phyloP scores from a whole-genome alignment of 805 yeast species.

The Osmozyma mogii region DNA sequence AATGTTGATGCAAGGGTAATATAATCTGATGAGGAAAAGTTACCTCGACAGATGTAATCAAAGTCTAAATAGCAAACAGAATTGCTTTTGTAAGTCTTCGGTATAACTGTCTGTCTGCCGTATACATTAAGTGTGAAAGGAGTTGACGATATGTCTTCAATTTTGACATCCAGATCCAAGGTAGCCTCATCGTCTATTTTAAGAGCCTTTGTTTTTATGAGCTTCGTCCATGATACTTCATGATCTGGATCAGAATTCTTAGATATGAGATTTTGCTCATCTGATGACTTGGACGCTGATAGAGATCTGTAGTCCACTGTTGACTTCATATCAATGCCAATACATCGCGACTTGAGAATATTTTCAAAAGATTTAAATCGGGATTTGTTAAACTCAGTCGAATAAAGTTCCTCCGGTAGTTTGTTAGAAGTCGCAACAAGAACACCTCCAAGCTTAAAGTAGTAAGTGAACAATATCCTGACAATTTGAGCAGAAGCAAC shows the following conservation, averaged over 20 bases:
- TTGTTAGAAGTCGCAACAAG: constrained; percentile 68
- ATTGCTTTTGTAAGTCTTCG: constrained; percentile 27
- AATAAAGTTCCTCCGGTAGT: constrained; percentile 63
- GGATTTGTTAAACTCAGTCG: constrained; percentile 52
- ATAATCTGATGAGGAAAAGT: constrained; percentile 61
- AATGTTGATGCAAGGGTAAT: constrained; percentile 57
- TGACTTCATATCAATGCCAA: constrained; percentile 55
- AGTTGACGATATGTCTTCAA: constrained; percentile 11
- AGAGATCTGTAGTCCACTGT: constrained; percentile 44
- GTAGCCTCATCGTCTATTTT: constrained; percentile 4
- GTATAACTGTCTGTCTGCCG: constrained; percentile 44
- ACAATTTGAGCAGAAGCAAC: constrained; percentile 66
- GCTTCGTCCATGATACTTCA: constrained; percentile 24
- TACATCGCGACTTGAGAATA: constrained; percentile 51
- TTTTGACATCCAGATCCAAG: constrained; percentile 1
- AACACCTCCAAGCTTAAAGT: constrained; percentile 68
- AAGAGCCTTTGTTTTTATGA: constrained; percentile 19
- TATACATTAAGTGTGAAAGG: constrained; percentile 40
- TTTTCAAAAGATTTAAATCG: constrained; percentile 52
- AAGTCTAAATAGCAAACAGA: constrained; percentile 45
- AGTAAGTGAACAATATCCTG: constrained; percentile 56
- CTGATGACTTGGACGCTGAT: constrained; percentile 14
- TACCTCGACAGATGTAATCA: constrained; percentile 45
- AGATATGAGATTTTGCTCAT: constrained; percentile 25
- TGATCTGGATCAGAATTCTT: constrained; percentile 17